phyloP scores from a whole-genome alignment of 2,329 filamentous ascomycete genomes.

The Aspergillus alliaceus region DNA sequence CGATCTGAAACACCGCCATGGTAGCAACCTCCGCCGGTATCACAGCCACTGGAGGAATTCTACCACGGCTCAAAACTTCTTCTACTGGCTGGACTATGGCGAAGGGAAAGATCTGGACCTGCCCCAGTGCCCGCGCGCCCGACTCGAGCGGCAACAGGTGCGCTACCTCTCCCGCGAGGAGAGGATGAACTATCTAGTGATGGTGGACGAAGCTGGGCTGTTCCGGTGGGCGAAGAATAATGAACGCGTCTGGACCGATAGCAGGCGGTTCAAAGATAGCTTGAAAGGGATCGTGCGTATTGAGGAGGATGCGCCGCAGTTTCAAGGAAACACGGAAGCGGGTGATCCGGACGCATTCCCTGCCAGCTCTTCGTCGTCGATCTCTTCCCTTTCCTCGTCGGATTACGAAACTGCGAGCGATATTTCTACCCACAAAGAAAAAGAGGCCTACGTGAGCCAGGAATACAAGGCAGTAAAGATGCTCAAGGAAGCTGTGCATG shows the following conservation, averaged over 20 bases:
- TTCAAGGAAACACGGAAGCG: slow-evolving; percentile 35
- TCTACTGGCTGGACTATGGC: slow-evolving; percentile 88
- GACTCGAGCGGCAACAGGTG: slow-evolving; percentile 75
- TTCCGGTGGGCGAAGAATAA: slow-evolving; percentile 88
- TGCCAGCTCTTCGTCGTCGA: slow-evolving; percentile 25
- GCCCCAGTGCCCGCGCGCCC: slow-evolving; percentile 69
- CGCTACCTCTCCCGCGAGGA: slow-evolving; percentile 83
- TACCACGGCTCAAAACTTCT: slow-evolving; percentile 82
- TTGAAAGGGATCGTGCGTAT: slow-evolving; percentile 69
- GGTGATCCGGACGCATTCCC: slow-evolving; percentile 14
- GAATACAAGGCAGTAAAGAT: slow-evolving; percentile 63
- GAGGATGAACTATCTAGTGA: slow-evolving; percentile 75
- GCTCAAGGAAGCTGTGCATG: slow-evolving; percentile 61
- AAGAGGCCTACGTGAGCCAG: slow-evolving; percentile 60
- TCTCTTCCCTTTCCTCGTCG: slow-evolving; percentile 4
- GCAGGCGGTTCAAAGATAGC: slow-evolving; percentile 70
- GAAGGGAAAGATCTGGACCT: slow-evolving; percentile 71
- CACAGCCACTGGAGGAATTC: slow-evolving; percentile 80
- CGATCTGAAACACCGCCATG: slow-evolving; percentile 83
- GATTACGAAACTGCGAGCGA: slow-evolving; percentile 11
- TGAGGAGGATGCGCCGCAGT: slow-evolving; percentile 61
- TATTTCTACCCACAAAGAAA: slow-evolving; percentile 42
- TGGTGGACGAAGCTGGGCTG: slow-evolving; percentile 70
- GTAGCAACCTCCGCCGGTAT: slow-evolving; percentile 76
- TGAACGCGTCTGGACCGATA: slow-evolving; percentile 72